These are phyloP conservation scores for Termitomyces sp. DNA, from an alignment of 768 basidiomycete genomes.

Conservation along the genomic window DNA sequence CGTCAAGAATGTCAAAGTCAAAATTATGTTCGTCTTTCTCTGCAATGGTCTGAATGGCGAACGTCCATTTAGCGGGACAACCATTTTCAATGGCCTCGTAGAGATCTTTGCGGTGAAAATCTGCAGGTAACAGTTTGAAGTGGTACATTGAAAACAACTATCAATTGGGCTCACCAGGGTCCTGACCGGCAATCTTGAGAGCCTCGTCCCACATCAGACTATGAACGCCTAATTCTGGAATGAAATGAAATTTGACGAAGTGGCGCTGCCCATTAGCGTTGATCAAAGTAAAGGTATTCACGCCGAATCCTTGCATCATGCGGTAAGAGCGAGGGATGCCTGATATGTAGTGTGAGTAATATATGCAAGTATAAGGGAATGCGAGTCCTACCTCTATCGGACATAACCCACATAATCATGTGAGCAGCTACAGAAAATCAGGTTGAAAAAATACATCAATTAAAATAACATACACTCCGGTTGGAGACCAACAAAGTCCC, in stretches of 20 bases:
- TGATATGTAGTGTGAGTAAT: background rate
- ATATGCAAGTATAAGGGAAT: rapidly evolving
- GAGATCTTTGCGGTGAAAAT: slow-evolving; percentile 85
- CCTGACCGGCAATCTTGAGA: slow-evolving; percentile 75
- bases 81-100: slow-evolving; percentile 76
- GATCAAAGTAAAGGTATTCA: slow-evolving; percentile 78
- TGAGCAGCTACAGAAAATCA: slow-evolving; percentile 40
- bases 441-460: background rate
- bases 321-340: slow-evolving; percentile 72
- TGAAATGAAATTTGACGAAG: slow-evolving; percentile 89
- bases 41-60: slow-evolving; percentile 70
- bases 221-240: slow-evolving; percentile 77
- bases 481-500: slow-evolving; percentile 75
- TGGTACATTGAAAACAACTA: background rate
- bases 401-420: slow-evolving; percentile 83
- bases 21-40: slow-evolving; percentile 74
- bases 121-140: slow-evolving; percentile 19
- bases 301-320: slow-evolving; percentile 88
- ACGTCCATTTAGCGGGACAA: slow-evolving; percentile 69
- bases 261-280: slow-evolving; percentile 60
- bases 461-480: slow-evolving; percentile 45
- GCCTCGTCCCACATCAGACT: slow-evolving; percentile 88
- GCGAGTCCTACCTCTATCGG: slow-evolving; percentile 52
- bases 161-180: slow-evolving; percentile 51
- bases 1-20: slow-evolving; percentile 83